A percentile compares a stretch with the other conserved stretches of the same genome.
phyloP scores from a whole-genome alignment of 352 stramenopile species.

The Phytopythium mirpurense region DNA sequence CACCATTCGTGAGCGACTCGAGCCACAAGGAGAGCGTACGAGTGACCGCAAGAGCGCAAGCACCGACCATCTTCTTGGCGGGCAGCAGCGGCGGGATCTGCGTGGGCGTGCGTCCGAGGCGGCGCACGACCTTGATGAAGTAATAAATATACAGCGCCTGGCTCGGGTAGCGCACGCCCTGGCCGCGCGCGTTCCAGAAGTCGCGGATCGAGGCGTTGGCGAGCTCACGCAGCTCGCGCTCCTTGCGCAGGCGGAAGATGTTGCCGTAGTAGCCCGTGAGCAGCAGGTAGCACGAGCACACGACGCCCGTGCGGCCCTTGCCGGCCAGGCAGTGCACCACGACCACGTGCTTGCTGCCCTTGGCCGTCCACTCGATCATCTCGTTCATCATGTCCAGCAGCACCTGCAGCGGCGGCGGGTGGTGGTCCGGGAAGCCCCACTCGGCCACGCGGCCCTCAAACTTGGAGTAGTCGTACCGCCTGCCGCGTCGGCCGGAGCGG shows the following conservation, averaged over 20 bases:
- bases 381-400: conserved; percentile 84
- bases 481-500: conserved; percentile 7
- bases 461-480: conserved; percentile 66
- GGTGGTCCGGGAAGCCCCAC: conserved; percentile 79
- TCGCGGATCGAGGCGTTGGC: conserved; percentile 63
- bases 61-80: conserved; percentile 46
- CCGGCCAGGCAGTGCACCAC: conserved; percentile 79
- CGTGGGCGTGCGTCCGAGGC: conserved; percentile 34
- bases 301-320: conserved; percentile 76
- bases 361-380: conserved; percentile 72
- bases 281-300: conserved; percentile 79
- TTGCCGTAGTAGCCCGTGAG: conserved; percentile 70
- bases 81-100: conserved; percentile 52
- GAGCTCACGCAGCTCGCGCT: conserved; percentile 56
- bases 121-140: conserved; percentile 67
- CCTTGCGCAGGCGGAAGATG: conserved; percentile 58
- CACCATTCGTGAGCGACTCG: no score
- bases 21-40: no score
- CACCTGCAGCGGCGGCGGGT: conserved; percentile 69
- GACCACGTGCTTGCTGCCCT: conserved; percentile 59
- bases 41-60: not conserved
- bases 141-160: conserved; percentile 88
- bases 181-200: conserved; percentile 72
- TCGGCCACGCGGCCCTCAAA: conserved; percentile 70
- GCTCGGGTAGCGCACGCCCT: conserved; percentile 79